Evolutionary conservation across 208 protist genomes (phyloP).

Genomic region (Trypanosoma platydactyli): DNA sequence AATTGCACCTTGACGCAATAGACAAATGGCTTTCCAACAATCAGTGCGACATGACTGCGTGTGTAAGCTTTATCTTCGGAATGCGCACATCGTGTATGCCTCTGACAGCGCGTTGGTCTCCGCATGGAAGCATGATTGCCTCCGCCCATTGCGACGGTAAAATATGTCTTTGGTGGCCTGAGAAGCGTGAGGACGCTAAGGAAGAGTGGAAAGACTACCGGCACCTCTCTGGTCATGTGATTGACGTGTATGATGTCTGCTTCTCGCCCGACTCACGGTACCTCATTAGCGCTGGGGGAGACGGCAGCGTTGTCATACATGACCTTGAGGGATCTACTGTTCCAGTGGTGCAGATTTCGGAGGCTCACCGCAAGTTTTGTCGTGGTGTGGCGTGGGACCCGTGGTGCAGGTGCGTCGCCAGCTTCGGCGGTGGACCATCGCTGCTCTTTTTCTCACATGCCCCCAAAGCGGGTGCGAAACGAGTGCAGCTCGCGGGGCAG

Average conservation of each 20-base stretch:
- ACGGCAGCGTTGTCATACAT: constrained; percentile 84
- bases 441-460: constrained; percentile 71
- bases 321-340: constrained; percentile 66
- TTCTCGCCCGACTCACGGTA: constrained; percentile 86
- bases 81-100: constrained; percentile 79
- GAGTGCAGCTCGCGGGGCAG: constrained; percentile 59
- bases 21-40: constrained; percentile 63
- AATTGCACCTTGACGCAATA: constrained; percentile 43
- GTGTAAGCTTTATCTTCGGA: constrained; percentile 54
- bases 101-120: constrained; percentile 81
- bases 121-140: constrained; percentile 74
- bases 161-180: constrained; percentile 83
- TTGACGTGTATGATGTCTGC: constrained; percentile 84
- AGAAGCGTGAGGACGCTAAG: constrained; percentile 26
- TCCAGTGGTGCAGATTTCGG: constrained; percentile 65
- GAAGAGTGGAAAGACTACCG: constrained; percentile 89
- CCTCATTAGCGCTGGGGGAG: constrained; percentile 66
- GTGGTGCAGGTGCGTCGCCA: constrained; percentile 67
- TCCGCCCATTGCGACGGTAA: constrained; percentile 84
- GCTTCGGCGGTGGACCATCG: constrained; percentile 68
- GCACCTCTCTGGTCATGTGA: constrained; percentile 81
- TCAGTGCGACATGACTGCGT: constrained; percentile 65
- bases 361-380: constrained; percentile 80
- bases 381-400: constrained; percentile 88
- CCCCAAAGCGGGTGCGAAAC: constrained; percentile 26